Conservation (phyloP, 805 yeast species). For the Wickerhamiella musiphila region DNA sequence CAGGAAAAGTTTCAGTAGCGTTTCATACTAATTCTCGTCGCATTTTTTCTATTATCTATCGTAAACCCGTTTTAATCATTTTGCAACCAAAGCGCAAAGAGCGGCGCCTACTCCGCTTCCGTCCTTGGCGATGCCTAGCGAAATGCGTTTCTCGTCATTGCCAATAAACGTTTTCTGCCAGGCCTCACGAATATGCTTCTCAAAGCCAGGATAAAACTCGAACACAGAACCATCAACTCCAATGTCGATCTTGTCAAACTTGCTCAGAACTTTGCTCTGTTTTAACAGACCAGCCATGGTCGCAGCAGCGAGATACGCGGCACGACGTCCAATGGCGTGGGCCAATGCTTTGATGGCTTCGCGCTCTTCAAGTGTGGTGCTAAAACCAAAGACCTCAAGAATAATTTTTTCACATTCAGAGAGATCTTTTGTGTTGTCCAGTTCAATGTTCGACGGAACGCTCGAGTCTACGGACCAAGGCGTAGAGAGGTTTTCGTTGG, state of each 20-base stretch:
- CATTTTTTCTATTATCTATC: too few species aligned
- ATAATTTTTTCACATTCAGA: conserved; percentile 11
- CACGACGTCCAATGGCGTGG: conserved; percentile 65
- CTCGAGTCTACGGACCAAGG: conserved; percentile 72
- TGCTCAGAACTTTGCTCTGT: conserved; percentile 49
- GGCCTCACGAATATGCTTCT: conserved; percentile 65
- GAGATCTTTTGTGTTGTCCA: conserved; percentile 62
- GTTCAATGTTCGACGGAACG: conserved; percentile 70
- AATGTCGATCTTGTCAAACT: conserved; percentile 60
- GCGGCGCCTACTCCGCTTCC: conserved; percentile 98
- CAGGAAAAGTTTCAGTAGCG: too few species aligned
- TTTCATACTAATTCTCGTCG: too few species aligned
- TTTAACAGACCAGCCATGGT: conserved; percentile 71
- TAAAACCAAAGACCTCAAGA: conserved; percentile 41
- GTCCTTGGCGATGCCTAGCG: conserved; percentile 72
- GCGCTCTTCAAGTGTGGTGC: conserved; percentile 58
- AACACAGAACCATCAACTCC: conserved; percentile 94
- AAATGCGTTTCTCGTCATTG: conserved; percentile 55
- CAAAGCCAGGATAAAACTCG: conserved; percentile 84
- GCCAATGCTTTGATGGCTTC: conserved; percentile 53
- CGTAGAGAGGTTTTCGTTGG: conserved; percentile 30
- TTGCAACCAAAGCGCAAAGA: conserved; percentile 53
- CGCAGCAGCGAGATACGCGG: conserved; percentile 79
- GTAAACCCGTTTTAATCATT: too few species aligned
- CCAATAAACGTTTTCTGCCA: conserved; percentile 43